Percentiles rank a stretch among this genome's conserved stretches.
Conservation (phyloP, 176 grass and related monocot genomes). For the Tillandsia leiboldiana region DNA sequence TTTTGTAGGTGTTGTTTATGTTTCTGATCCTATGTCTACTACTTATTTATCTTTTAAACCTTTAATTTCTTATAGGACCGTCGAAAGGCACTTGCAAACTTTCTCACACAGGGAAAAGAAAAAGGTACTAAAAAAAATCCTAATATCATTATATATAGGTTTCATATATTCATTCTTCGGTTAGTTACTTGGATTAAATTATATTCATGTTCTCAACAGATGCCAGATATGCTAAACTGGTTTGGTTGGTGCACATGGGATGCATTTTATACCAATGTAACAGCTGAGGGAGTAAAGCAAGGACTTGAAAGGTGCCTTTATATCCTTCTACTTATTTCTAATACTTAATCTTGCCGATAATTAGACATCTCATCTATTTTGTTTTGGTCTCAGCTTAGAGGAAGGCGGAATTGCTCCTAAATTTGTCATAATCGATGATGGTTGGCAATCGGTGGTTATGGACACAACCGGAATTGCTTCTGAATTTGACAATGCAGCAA, state of each 20-base stretch:
- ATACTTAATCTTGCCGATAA: background rate
- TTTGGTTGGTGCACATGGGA: conserved; percentile 99
- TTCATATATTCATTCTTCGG: background rate
- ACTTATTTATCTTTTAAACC: conserved; percentile 1
- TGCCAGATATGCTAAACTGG: conserved; percentile 73
- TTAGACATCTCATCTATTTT: background rate
- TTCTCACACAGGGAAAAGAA: conserved; percentile 78
- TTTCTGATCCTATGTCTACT: background rate
- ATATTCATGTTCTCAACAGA: conserved; percentile 28
- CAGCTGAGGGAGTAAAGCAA: conserved; percentile 46
- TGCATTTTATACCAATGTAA: conserved; percentile 79
- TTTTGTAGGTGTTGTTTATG: background rate
- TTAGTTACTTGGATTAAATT: background rate
- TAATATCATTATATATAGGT: background rate
- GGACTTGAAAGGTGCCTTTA: conserved; percentile 57
- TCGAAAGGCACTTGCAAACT: conserved; percentile 70
- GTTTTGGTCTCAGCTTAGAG: conserved; percentile 29
- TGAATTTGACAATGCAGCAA: conserved; percentile 54
- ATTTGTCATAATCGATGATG: conserved; percentile 78
- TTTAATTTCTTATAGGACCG: conserved; percentile 33
- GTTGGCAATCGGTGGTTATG: conserved; percentile 72
- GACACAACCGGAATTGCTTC: conserved; percentile 38
- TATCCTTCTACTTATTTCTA: background rate
- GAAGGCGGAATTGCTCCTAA: conserved; percentile 59
- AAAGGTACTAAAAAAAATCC: conserved; percentile 27